A percentile compares a stretch with the other conserved stretches of the same genome.
Evolutionary conservation across 495 filamentous ascomycete species (phyloP).

Genomic region (Aspergillus asperescens): DNA sequence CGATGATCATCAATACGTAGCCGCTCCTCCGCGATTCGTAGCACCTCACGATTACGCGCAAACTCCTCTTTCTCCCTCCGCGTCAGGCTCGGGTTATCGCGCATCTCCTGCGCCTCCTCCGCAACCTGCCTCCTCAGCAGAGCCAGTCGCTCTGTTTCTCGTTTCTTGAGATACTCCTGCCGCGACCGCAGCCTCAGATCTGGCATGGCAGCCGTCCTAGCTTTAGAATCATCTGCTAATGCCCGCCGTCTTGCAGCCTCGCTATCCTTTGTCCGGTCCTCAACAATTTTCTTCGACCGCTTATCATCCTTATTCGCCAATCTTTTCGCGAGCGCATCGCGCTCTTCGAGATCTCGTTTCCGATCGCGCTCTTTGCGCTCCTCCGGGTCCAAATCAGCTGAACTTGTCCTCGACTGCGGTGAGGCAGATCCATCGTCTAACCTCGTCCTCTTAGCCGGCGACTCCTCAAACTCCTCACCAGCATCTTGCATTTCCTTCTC

Average conservation of each 20-base stretch:
- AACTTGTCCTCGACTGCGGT: slow-evolving; percentile 34
- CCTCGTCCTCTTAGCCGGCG: slow-evolving; percentile 54
- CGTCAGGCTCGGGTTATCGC: slow-evolving; percentile 68
- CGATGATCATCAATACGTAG: slow-evolving; percentile 83
- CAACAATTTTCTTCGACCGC: slow-evolving; percentile 68
- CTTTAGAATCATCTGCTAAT: slow-evolving; percentile 59
- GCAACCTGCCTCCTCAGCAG: slow-evolving; percentile 85
- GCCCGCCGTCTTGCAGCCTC: slow-evolving; percentile 55
- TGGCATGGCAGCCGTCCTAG: slow-evolving; percentile 59
- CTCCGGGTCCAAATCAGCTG: slow-evolving; percentile 56
- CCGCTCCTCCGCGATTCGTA: slow-evolving; percentile 83
- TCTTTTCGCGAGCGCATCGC: slow-evolving; percentile 69
- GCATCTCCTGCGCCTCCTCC: slow-evolving; percentile 79
- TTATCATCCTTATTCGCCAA: slow-evolving; percentile 64
- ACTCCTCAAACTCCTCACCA: slow-evolving; percentile 37
- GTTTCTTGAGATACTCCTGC: slow-evolving; percentile 90
- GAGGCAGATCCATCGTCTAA: slow-evolving; percentile 52
- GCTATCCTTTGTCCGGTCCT: slow-evolving; percentile 57
- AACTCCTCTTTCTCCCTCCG: slow-evolving; percentile 85
- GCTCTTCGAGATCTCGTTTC: slow-evolving; percentile 60
- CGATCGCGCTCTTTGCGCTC: slow-evolving; percentile 51
- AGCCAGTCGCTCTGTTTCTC: slow-evolving; percentile 78
- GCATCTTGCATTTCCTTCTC: slow-evolving; percentile 36
- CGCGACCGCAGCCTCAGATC: slow-evolving; percentile 77
- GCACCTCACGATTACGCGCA: slow-evolving; percentile 78